Conservation (phyloP, 805 yeast genomes). For the Dipodascopsis uninucleata region DNA sequence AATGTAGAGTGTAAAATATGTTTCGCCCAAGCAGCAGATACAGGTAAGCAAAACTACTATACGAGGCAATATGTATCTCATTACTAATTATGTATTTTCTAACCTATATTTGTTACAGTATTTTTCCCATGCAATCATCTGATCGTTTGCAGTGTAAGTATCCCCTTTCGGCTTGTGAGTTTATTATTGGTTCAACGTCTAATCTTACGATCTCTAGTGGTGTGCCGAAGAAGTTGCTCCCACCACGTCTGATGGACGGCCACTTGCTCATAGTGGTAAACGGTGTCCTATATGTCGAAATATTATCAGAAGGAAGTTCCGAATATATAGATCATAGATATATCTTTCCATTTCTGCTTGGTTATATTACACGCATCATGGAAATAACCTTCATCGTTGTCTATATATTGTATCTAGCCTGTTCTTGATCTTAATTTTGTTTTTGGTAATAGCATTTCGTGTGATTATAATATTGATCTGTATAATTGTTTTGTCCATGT, state of each 20-base stretch:
- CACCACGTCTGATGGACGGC: slow-evolving; percentile 8
- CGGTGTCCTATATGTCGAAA: slow-evolving; percentile 19
- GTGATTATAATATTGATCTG: too few relatives aligned
- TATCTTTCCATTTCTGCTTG: too few relatives aligned
- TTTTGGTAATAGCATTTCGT: too few relatives aligned
- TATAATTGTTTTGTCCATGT: too few relatives aligned
- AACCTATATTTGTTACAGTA: slow-evolving; percentile 1
- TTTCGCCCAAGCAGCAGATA: slow-evolving; percentile 17
- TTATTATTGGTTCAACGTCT: too few relatives aligned
- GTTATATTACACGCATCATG: too few relatives aligned
- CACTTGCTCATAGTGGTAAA: slow-evolving; percentile 15
- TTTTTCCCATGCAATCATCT: slow-evolving; percentile 23
- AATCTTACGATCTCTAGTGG: slow-evolving; percentile 3
- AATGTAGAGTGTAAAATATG: slow-evolving; percentile 21
- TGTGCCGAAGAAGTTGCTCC: slow-evolving; percentile 24
- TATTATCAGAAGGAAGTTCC: slow-evolving; percentile 14
- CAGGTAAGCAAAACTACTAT: slow-evolving; percentile 7
- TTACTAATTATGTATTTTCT: not conserved
- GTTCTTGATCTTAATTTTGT: too few relatives aligned
- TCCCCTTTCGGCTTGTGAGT: not conserved
- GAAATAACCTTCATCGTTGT: too few relatives aligned
- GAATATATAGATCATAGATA: slow-evolving; percentile 11
- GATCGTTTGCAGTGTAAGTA: slow-evolving; percentile 19
- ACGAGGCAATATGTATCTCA: not conserved
- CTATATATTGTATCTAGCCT: too few relatives aligned